These are phyloP conservation scores for Clitopilus passeckerianus DNA, from an alignment of 768 basidiomycete genomes.

Conservation along the genomic window DNA sequence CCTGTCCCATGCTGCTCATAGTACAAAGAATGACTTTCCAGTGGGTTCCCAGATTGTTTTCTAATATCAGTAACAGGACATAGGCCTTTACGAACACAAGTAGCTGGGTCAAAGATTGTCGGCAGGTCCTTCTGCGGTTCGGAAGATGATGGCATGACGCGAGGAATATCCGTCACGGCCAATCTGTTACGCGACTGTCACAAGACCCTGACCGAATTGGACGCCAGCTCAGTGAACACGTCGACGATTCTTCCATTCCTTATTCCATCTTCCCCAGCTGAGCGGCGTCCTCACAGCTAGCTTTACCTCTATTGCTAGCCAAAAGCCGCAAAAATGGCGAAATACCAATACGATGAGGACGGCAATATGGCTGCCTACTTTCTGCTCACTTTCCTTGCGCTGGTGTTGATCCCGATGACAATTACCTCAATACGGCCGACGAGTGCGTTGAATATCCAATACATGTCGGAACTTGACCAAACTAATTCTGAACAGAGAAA, in stretches of 20 bases:
- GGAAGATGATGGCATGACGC: not conserved
- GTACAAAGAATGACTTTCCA: conserved; percentile 73
- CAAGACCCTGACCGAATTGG: not conserved
- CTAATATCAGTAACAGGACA: conserved; percentile 62
- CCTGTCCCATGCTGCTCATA: conserved; percentile 74
- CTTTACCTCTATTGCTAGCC: not conserved
- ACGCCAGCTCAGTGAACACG: conserved; percentile 17
- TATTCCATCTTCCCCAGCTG: not conserved
- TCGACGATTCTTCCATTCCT: conserved; percentile 9
- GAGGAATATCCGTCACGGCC: not conserved
- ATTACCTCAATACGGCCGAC: conserved; percentile 40
- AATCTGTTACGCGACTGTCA: not conserved
- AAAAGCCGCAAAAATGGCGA: conserved; percentile 40
- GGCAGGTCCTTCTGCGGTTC: conserved; percentile 18
- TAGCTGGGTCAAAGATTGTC: conserved; percentile 53
- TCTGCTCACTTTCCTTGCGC: conserved; percentile 81
- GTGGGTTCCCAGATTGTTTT: conserved; percentile 31
- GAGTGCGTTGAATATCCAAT: conserved; percentile 28
- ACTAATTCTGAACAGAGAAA: conserved; percentile 2
- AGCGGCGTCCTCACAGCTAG: not conserved
- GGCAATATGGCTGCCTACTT: conserved; percentile 90
- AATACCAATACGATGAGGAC: conserved; percentile 82
- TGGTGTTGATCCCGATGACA: conserved; percentile 79
- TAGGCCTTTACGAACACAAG: conserved; percentile 66
- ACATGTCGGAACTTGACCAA: not conserved